A percentile compares a stretch with the other conserved stretches of the same genome.
phyloP scores from a whole-genome alignment of 495 filamentous ascomycete species.

The Aspergillus panamensis region DNA sequence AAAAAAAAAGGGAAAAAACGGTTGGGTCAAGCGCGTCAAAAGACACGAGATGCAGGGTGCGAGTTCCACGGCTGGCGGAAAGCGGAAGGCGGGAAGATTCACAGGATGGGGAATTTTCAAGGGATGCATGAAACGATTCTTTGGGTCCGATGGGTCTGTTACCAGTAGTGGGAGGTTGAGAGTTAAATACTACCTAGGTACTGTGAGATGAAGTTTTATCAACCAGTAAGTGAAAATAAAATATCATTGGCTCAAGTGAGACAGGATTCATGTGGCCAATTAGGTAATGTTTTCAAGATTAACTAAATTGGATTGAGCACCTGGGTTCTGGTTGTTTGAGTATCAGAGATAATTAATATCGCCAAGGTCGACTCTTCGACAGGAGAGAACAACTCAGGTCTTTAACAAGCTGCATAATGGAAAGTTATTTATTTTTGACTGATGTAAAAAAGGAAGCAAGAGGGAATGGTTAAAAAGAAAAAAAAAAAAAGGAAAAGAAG shows the following conservation, averaged over 20 bases:
- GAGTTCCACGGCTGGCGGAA: constrained; percentile 25
- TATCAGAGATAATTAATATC: too few relatives aligned
- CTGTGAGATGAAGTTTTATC: neutral
- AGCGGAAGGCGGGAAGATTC: constrained; percentile 30
- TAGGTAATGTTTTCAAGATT: neutral
- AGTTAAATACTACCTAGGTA: neutral
- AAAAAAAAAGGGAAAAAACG: constrained; percentile 16
- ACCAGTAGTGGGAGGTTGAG: neutral
- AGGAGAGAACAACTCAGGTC: too few relatives aligned
- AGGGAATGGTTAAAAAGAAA: neutral
- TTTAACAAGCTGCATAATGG: too few relatives aligned
- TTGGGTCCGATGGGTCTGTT: constrained; percentile 23
- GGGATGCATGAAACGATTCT: constrained; percentile 18
- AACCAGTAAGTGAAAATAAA: neutral
- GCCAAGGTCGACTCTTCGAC: too few relatives aligned
- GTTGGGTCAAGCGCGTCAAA: constrained; percentile 28
- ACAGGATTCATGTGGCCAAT: neutral
- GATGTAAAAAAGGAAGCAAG: neutral
- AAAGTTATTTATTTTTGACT: too few relatives aligned
- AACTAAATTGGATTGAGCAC: neutral
- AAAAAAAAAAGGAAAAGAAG: constrained; percentile 9
- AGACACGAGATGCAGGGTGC: constrained; percentile 26
- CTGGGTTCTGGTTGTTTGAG: neutral
- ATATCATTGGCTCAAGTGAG: neutral
- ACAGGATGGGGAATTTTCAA: constrained; percentile 23